A percentile compares a stretch with the other conserved stretches of the same genome.
phyloP scores from a whole-genome alignment of 805 yeast genomes.

The Nakazawaea holstii region DNA sequence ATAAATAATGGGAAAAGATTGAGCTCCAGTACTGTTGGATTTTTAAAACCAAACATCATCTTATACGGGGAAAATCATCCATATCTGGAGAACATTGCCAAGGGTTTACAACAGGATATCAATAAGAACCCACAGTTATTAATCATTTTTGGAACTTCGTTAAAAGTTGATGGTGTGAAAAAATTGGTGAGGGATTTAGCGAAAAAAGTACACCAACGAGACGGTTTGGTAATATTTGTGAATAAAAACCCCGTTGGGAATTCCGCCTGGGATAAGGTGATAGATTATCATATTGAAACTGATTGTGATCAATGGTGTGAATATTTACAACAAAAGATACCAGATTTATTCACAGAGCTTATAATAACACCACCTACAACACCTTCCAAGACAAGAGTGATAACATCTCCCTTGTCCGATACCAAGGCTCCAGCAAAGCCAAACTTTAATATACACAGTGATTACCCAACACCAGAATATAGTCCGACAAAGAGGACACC shows the following conservation, averaged over 20 bases:
- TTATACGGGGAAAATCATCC: slow-evolving; percentile 95
- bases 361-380: slow-evolving; percentile 10
- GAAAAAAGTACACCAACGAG: slow-evolving; percentile 64
- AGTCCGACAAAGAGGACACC: slow-evolving; percentile 5
- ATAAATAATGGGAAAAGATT: slow-evolving; percentile 66
- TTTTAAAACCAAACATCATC: slow-evolving; percentile 83
- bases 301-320: slow-evolving; percentile 84
- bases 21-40: slow-evolving; percentile 67
- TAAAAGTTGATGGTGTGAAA: slow-evolving; percentile 87
- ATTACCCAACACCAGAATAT: slow-evolving; percentile 5
- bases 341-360: slow-evolving; percentile 44
- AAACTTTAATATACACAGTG: slow-evolving; percentile 2
- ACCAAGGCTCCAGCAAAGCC: not conserved
- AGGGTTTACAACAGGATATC: slow-evolving; percentile 63
- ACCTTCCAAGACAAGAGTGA: slow-evolving; percentile 6
- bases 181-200: slow-evolving; percentile 67
- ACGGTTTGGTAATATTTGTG: slow-evolving; percentile 73
- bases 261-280: slow-evolving; percentile 59
- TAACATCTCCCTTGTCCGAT: not conserved
- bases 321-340: slow-evolving; percentile 45
- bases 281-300: slow-evolving; percentile 73
- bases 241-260: slow-evolving; percentile 63
- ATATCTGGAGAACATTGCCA: slow-evolving; percentile 70
- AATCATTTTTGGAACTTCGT: slow-evolving; percentile 88
- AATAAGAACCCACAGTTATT: slow-evolving; percentile 67